Evolutionary conservation across 2,329 filamentous ascomycete species (phyloP).

Genomic region (Hansfordia pulvinata): DNA sequence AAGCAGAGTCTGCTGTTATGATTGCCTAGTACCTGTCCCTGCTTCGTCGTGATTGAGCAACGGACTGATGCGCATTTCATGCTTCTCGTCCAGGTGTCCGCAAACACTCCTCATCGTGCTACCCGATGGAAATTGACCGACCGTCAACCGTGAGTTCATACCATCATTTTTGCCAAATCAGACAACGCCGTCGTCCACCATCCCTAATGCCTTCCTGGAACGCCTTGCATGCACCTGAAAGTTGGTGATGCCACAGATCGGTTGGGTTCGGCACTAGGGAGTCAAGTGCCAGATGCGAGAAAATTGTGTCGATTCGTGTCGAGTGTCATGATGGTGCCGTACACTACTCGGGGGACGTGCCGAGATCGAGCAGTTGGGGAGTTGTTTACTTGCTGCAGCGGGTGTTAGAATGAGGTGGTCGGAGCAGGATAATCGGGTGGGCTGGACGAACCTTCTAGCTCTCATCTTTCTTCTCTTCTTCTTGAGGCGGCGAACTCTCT

Average conservation of each 20-base stretch:
- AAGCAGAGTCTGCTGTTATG: too few relatives aligned
- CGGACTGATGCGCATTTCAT: too few relatives aligned
- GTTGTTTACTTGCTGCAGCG: slow-evolving; percentile 26
- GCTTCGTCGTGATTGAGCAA: too few relatives aligned
- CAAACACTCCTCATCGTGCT: slow-evolving; percentile 13
- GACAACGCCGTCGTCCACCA: slow-evolving; percentile 11
- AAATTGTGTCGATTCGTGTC: slow-evolving; percentile 13
- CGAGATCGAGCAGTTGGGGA: slow-evolving; percentile 25
- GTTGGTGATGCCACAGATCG: slow-evolving; percentile 12
- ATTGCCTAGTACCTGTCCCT: too few relatives aligned
- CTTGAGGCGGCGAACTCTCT: slow-evolving; percentile 98
- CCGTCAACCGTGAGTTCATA: slow-evolving; percentile 13
- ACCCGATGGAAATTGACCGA: slow-evolving; percentile 17
- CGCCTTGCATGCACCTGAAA: slow-evolving; percentile 2
- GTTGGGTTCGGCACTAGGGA: too few relatives aligned
- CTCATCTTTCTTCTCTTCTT: slow-evolving; percentile 99
- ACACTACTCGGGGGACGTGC: slow-evolving; percentile 16
- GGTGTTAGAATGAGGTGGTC: neutral
- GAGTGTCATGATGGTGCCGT: slow-evolving; percentile 20
- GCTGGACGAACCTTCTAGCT: slow-evolving; percentile 73
- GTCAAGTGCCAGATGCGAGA: slow-evolving; percentile 20
- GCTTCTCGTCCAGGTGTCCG: slow-evolving; percentile 8
- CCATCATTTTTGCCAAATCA: slow-evolving; percentile 18
- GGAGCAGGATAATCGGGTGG: neutral
- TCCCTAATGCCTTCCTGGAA: slow-evolving; percentile 3